Percentiles rank a stretch among this genome's conserved stretches.
Conservation (phyloP, 345 rosid genomes). For the Chamaenerion angustifolium region DNA sequence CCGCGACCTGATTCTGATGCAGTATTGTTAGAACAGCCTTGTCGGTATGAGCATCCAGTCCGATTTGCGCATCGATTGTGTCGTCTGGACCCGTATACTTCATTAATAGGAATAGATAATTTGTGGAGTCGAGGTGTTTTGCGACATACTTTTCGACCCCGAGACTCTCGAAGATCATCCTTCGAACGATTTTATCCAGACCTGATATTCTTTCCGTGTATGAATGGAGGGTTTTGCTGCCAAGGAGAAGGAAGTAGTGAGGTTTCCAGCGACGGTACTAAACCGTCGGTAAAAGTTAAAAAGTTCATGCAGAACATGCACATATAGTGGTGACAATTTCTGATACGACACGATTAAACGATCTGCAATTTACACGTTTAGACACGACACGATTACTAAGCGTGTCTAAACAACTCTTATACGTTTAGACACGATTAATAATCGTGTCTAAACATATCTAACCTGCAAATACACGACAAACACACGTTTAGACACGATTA, state of each 20-base stretch:
- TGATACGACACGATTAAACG: too few species aligned
- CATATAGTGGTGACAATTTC: too few species aligned
- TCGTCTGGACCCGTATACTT: slow-evolving; percentile 42
- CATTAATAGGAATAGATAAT: slow-evolving; percentile 38
- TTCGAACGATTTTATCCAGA: slow-evolving; percentile 27
- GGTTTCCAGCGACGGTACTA: too few species aligned
- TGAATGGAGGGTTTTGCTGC: slow-evolving; percentile 23
- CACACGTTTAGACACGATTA: too few species aligned
- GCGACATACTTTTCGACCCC: slow-evolving; percentile 29
- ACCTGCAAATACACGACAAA: too few species aligned
- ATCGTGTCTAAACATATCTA: too few species aligned
- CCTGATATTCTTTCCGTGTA: slow-evolving; percentile 23
- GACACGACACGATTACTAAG: too few species aligned
- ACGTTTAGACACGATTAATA: too few species aligned
- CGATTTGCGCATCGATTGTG: slow-evolving; percentile 30
- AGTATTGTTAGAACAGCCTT: slow-evolving; percentile 49
- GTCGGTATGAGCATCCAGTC: slow-evolving; percentile 34
- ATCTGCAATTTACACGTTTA: too few species aligned
- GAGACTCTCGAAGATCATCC: slow-evolving; percentile 44
- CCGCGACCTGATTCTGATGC: slow-evolving; percentile 48
- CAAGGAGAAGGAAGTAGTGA: not conserved
- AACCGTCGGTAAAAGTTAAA: too few species aligned
- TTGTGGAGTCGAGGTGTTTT: slow-evolving; percentile 43
- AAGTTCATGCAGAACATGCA: too few species aligned
- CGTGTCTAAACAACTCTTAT: too few species aligned